Evolutionary conservation across 2,329 filamentous ascomycete genomes (phyloP).

Genomic region (Pezicula rhizophila): DNA sequence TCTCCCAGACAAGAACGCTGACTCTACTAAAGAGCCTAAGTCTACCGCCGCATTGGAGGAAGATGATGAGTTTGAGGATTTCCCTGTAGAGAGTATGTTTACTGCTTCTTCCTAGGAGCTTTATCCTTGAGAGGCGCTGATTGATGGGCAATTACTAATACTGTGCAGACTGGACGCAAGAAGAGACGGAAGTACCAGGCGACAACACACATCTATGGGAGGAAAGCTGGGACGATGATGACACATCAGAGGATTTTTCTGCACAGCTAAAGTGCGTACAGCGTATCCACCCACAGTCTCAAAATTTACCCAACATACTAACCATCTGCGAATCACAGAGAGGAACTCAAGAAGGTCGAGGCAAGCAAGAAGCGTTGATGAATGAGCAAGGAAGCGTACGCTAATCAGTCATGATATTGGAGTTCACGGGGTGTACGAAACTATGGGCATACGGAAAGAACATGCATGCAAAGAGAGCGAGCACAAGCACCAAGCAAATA

Average conservation of each 20-base stretch:
- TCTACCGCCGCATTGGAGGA: constrained; percentile 70
- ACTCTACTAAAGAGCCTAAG: constrained; percentile 33
- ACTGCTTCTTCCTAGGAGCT: not conserved
- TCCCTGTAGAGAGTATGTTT: constrained; percentile 81
- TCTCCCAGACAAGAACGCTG: constrained; percentile 21
- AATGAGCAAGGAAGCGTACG: constrained; percentile 18
- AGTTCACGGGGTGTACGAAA: constrained; percentile 19
- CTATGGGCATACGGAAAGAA: constrained; percentile 18
- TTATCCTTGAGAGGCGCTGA: not conserved
- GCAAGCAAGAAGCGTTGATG: constrained; percentile 58
- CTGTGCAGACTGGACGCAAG: constrained; percentile 79
- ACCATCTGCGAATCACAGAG: constrained; percentile 40
- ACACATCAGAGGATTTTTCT: constrained; percentile 94
- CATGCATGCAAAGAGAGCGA: constrained; percentile 17
- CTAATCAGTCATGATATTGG: constrained; percentile 17
- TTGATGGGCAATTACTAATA: not conserved
- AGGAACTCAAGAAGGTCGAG: constrained; percentile 93
- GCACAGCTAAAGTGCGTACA: constrained; percentile 77
- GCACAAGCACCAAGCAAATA: not conserved
- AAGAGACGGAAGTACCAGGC: constrained; percentile 79
- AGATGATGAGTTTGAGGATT: constrained; percentile 99
- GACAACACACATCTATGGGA: constrained; percentile 88
- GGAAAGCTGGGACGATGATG: constrained; percentile 99
- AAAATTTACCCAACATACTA: not conserved
- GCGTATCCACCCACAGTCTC: constrained; percentile 3